Evolutionary conservation across 352 stramenopile species (phyloP), one percentile per base, ranked within the genome.

Genomic region (Phytopythium aichiense): DNA sequence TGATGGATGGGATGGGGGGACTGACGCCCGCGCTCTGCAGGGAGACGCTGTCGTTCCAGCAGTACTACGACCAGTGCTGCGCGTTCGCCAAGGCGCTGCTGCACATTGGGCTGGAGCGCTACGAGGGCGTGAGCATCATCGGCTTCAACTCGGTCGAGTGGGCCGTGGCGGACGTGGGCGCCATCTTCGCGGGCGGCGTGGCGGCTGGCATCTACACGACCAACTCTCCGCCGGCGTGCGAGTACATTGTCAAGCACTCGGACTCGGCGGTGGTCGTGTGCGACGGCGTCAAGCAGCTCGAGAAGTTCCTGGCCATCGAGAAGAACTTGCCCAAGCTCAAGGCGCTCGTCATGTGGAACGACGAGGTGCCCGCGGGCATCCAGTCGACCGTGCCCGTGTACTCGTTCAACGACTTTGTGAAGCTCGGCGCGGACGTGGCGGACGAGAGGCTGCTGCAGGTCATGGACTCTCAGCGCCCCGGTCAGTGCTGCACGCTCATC

Each of bases 191-290:
- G 1, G 94, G 94, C 28, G 88, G 81, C 35, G 82, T 99, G 31
- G 84, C 90, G 1, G 93, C 91, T 30, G 96, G 96, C 31, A 98
- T 99, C 65, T 99, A 99, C 83, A 97, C 95, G 50, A 98, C 95
- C 49, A 98, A 98, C 77, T 87, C 67, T 33, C 74, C 86, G n/a
- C 73, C 89, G 38, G 85, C 93, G 7, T 98, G 93, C 64, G 71
- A 97, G 65, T 99, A 92, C 76, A 97, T 98, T 63, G 80, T 85
- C 45, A 88, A 98, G 65, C 93, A 99, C 84, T 98, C 89, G 53
- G 76, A 97, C 64, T 90, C 93, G 20, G 80, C 76, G 45, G 84
- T 98, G 38, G 91, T 98, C 22, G 91, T 99, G 8, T 96, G 92
- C 52, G 92, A 98, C 52, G 91, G 87, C 51, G 74, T 89, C n/a